These are phyloP conservation scores for Podospora sp. DNA, from an alignment of 495 filamentous ascomycete genomes.

Conservation along the genomic window DNA sequence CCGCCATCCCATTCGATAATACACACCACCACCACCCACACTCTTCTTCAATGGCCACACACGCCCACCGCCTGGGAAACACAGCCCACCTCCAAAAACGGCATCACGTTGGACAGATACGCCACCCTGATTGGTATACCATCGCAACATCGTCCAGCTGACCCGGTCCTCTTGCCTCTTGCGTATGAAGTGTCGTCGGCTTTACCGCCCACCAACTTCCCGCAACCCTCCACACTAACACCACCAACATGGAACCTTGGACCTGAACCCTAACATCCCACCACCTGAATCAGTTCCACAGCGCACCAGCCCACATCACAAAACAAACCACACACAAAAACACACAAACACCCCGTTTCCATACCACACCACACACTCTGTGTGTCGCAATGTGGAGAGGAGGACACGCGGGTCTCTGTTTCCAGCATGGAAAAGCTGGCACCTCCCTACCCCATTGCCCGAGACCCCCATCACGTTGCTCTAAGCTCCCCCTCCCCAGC, in stretches of 20 bases:
- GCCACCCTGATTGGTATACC: slow-evolving; percentile 10
- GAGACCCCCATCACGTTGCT: background rate
- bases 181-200: background rate
- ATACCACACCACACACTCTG: too few species aligned
- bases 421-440: too few species aligned
- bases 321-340: background rate
- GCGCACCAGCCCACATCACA: background rate
- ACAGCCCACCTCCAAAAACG: slow-evolving; percentile 2
- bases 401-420: background rate
- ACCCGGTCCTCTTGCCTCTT: background rate
- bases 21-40: background rate
- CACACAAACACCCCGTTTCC: background rate
- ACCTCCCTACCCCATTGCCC: background rate
- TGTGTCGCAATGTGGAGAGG: background rate
- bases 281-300: background rate
- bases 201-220: background rate
- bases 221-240: background rate
- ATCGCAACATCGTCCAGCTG: slow-evolving; percentile 10
- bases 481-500: background rate
- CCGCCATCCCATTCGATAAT: background rate
- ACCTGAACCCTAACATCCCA: background rate
- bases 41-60: background rate
- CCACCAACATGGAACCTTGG: background rate
- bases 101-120: slow-evolving; percentile 16
- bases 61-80: background rate